Conservation (phyloP, 371 early-diverging fungal genomes). For the Lichtheimia hyalospora region DNA sequence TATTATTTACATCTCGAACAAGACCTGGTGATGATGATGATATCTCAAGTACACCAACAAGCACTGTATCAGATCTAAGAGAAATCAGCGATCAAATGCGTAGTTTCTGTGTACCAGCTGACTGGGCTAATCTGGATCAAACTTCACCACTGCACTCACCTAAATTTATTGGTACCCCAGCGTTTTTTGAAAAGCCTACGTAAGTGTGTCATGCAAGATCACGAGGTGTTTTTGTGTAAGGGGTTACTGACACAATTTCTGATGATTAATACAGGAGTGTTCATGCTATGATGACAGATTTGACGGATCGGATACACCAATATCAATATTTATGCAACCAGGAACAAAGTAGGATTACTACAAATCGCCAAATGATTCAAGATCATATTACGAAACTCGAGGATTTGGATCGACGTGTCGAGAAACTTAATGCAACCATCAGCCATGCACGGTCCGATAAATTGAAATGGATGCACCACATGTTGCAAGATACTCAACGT, state of each 20-base stretch:
- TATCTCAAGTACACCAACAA: too few species aligned
- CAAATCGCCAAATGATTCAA: conserved; percentile 9
- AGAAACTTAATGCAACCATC: conserved; percentile 11
- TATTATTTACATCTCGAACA: neutral
- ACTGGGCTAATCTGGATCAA: conserved; percentile 6
- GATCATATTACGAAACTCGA: conserved; percentile 9
- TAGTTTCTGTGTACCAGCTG: conserved; percentile 8
- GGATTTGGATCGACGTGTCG: conserved; percentile 12
- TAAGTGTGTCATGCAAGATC: too few species aligned
- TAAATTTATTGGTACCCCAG: neutral
- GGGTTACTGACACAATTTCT: too few species aligned
- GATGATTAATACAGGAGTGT: too few species aligned
- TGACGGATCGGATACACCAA: conserved; percentile 6
- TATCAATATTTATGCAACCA: conserved; percentile 12
- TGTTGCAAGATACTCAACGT: conserved; percentile 5
- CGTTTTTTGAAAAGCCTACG: too few species aligned
- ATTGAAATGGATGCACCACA: conserved; percentile 9
- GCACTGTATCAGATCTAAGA: neutral
- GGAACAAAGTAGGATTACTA: conserved; percentile 9
- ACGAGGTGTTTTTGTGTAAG: too few species aligned
- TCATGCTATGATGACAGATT: neutral
- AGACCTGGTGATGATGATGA: neutral
- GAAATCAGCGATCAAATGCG: conserved; percentile 13
- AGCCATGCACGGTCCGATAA: conserved; percentile 8
- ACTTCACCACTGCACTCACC: neutral